These are phyloP conservation scores for Aspergillus sparsus DNA, from an alignment of 495 filamentous ascomycete species.

Conservation along the genomic window DNA sequence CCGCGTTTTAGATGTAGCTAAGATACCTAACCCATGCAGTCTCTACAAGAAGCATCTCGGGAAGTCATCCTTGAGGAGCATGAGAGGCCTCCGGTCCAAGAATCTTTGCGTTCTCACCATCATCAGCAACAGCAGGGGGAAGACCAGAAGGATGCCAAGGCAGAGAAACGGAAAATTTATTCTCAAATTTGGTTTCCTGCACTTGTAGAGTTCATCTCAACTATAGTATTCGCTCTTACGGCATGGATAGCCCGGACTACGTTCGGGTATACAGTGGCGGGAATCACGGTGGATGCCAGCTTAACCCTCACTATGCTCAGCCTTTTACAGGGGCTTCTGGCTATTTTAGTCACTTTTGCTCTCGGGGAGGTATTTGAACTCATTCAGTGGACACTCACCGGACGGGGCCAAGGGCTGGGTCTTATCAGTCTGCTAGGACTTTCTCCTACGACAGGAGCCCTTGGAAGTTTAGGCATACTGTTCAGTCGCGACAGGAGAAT, in stretches of 20 bases:
- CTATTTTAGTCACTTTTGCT: not conserved
- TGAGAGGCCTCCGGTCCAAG: no score
- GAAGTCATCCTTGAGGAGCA: no score
- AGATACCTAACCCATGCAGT: no score
- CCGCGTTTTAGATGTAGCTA: no score
- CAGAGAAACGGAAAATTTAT: no score
- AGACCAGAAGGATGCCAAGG: no score
- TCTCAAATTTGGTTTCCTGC: not conserved
- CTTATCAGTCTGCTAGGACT: not conserved
- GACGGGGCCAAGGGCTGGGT: not conserved
- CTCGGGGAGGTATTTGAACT: not conserved
- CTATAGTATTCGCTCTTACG: not conserved
- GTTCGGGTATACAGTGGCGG: not conserved
- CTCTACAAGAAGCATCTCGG: no score
- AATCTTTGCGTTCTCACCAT: no score
- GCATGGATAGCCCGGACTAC: slow-evolving; percentile 2
- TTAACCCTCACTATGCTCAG: not conserved
- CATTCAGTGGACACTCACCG: not conserved
- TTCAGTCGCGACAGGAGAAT: not conserved
- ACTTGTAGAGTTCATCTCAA: not conserved
- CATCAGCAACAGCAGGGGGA: no score
- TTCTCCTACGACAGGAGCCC: slow-evolving; percentile 2
- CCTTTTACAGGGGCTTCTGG: not conserved
- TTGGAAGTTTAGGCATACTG: not conserved
- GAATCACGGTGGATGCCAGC: not conserved